Evolutionary conservation across 441 rosid species (phyloP).

Genomic region (Populus tomentosa): DNA sequence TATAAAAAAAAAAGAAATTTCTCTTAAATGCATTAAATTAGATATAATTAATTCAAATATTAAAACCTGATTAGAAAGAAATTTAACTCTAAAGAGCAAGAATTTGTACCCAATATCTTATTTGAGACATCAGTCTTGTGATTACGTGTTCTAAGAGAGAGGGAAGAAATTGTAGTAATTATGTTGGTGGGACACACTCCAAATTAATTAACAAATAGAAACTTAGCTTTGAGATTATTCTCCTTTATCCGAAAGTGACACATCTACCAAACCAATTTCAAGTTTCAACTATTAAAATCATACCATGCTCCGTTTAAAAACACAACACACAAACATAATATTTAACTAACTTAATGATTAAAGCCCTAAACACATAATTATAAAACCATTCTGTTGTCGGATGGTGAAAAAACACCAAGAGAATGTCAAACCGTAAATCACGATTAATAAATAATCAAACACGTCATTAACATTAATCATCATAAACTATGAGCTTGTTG

Average conservation of each 20-base stretch:
- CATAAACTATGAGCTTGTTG: neutral
- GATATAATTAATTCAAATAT: no score
- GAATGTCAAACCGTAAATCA: neutral
- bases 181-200: neutral
- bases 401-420: neutral
- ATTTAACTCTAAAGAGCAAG: no score
- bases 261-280: neutral
- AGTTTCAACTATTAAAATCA: neutral
- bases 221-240: neutral
- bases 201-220: neutral
- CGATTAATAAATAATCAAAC: neutral
- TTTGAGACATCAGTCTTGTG: no score
- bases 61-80: no score
- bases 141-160: no score
- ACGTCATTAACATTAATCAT: neutral
- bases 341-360: conserved; percentile 20
- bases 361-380: conserved; percentile 1
- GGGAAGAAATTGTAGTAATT: no score
- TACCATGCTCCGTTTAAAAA: neutral
- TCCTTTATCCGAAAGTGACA: neutral
- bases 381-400: neutral
- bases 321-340: neutral
- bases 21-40: no score
- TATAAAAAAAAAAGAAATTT: no score
- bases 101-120: no score